Evolutionary conservation across 208 protist genomes (phyloP).

Genomic region (Strigomonas galati): DNA sequence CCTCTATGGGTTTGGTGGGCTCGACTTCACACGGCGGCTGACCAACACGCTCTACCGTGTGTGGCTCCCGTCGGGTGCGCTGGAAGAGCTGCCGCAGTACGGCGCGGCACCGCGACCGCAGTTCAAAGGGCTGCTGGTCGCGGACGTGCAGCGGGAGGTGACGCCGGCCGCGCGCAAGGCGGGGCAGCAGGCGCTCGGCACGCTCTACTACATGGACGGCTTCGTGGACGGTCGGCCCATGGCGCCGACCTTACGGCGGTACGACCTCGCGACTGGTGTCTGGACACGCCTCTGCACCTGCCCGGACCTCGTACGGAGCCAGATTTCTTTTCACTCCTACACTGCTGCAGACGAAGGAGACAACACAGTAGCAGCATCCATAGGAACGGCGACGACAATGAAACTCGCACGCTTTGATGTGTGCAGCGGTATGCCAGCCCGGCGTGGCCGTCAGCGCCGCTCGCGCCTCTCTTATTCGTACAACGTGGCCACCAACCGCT

Average conservation of each 20-base stretch:
- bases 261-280: conserved; percentile 32
- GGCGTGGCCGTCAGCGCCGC: conserved; percentile 34
- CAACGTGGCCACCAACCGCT: conserved; percentile 26
- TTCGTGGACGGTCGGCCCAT: conserved; percentile 41
- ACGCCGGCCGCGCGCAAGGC: conserved; percentile 19
- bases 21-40: conserved; percentile 31
- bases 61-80: conserved; percentile 32
- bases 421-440: conserved; percentile 42
- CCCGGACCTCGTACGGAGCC: conserved; percentile 41
- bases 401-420: conserved; percentile 38
- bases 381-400: neutral
- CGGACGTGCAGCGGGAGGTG: conserved; percentile 36
- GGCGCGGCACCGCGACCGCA: conserved; percentile 39
- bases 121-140: conserved; percentile 47
- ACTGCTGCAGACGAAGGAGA: neutral
- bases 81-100: conserved; percentile 45
- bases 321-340: conserved; percentile 32
- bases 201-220: conserved; percentile 57
- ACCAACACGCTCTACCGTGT: conserved; percentile 39
- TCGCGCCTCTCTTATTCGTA: conserved; percentile 46
- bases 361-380: neutral
- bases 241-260: conserved; percentile 35
- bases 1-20: conserved; percentile 49
- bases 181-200: conserved; percentile 17
- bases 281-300: conserved; percentile 42